Evolutionary conservation across 2,329 filamentous ascomycete species (phyloP).

Genomic region (Phialophora verrucosa): DNA sequence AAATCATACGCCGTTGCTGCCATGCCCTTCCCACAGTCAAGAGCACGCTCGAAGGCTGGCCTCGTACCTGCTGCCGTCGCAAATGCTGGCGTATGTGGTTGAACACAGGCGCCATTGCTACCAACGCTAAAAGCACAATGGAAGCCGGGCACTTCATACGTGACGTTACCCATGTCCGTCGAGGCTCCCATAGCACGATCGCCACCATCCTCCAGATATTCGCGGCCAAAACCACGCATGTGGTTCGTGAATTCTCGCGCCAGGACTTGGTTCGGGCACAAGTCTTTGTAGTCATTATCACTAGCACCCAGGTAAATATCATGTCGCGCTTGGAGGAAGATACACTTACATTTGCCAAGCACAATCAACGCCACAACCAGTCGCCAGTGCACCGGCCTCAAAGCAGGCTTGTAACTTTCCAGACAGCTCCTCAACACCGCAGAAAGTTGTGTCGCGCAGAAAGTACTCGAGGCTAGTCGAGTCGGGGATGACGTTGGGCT

Average conservation of each 20-base stretch:
- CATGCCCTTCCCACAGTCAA: slow-evolving; percentile 56
- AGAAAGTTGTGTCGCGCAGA: slow-evolving; percentile 53
- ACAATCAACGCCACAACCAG: slow-evolving; percentile 45
- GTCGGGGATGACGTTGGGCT: slow-evolving; percentile 64
- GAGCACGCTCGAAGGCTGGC: slow-evolving; percentile 49
- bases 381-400: slow-evolving; percentile 46
- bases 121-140: slow-evolving; percentile 58
- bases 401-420: slow-evolving; percentile 45
- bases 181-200: slow-evolving; percentile 51
- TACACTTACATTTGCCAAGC: slow-evolving; percentile 36
- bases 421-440: slow-evolving; percentile 46
- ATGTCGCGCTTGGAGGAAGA: background rate
- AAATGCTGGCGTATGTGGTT: slow-evolving; percentile 52
- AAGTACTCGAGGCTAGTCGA: slow-evolving; percentile 54
- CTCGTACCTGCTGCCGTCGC: slow-evolving; percentile 51
- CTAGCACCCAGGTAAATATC: slow-evolving; percentile 17
- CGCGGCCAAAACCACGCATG: slow-evolving; percentile 51
- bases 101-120: slow-evolving; percentile 44
- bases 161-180: slow-evolving; percentile 61
- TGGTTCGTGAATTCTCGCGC: slow-evolving; percentile 53
- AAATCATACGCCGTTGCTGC: slow-evolving; percentile 47
- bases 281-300: slow-evolving; percentile 49
- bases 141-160: slow-evolving; percentile 55
- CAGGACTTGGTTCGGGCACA: slow-evolving; percentile 54
- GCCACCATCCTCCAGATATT: slow-evolving; percentile 45